Base-by-base conservation (phyloP, 306 rosid species). In the Hylodesmum podocarpum region DNA sequence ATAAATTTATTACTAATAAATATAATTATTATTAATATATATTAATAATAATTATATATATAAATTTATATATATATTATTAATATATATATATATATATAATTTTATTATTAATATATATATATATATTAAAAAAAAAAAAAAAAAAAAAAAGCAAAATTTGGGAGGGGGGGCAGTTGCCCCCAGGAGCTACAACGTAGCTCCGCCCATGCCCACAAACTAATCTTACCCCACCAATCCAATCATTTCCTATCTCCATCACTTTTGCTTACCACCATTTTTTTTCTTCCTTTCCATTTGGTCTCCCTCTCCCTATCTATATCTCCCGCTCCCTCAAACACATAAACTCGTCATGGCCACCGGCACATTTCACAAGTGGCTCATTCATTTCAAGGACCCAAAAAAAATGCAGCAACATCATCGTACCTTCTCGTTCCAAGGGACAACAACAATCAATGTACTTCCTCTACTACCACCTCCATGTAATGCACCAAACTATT, bases 281-380 rank as follows among this genome's bases (percentile, higher is more conserved):
- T 37, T 9, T 18, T 59, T 13, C 50, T 36, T 15, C 18, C 31
- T 0, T 13, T 49, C 29, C 21, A 16, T 47, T 4, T 21, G 12
- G 3, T 49, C n/a, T 7, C 18, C 0, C 16, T 2, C 18, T 8
- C 18, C 2, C 3, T 5, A 1, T 29, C 76, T 72, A 6, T 21
- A 19, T n/a, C 66, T 61, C 63, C 68, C 63, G 78, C 72, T 24
- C 80, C 66, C 29, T 27, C 73, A 16, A n/a, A n/a, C 68, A 19
- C 53, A 29, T 37, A 64, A 64, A 36, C 44, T 27, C 59, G 82
- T 85, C 59, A 85, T 85, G 88, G 82, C 81, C 18, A 69, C 50
- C 2, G 78, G 70, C 78, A 68, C 65, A 51, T 0, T 75, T 24
- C 70, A 49, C 70, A 81, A 70, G 63, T 69, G 84, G 50, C 80